Conservation (phyloP, 192 early-diverging fungal genomes). For the Glomus cerebriforme region DNA sequence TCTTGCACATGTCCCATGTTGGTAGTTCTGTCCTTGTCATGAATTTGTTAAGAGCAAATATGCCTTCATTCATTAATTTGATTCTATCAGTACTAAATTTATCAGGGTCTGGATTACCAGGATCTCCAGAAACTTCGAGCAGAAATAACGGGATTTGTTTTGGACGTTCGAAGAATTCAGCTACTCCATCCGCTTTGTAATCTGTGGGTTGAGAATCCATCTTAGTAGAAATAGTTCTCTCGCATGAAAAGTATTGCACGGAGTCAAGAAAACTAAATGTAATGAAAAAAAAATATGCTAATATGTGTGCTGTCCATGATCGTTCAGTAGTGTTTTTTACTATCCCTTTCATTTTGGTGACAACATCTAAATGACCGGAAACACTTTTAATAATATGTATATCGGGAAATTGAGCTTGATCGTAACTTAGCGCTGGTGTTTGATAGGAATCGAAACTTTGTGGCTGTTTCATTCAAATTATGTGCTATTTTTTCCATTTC, state of each 20-base stretch:
- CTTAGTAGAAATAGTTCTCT: background rate
- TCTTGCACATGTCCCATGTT: background rate
- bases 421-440: background rate
- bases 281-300: background rate
- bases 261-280: constrained; percentile 12
- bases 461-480: too few species aligned
- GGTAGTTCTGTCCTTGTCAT: background rate
- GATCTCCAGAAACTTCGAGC: background rate
- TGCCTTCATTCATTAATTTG: constrained; percentile 13
- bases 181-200: constrained; percentile 11
- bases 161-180: constrained; percentile 12
- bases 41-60: background rate
- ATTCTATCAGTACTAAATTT: background rate
- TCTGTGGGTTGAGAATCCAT: constrained; percentile 20
- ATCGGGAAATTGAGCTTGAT: background rate
- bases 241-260: background rate
- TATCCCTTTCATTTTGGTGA: background rate
- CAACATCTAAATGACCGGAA: background rate
- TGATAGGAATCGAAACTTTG: background rate
- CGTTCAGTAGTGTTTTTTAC: background rate
- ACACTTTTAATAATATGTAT: constrained; percentile 8
- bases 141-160: constrained; percentile 8
- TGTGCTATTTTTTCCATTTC: too few species aligned
- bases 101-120: background rate
- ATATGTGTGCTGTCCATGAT: background rate